Conservation (phyloP, 1,284 basidiomycete genomes). For the Violaceomyces palustris region DNA sequence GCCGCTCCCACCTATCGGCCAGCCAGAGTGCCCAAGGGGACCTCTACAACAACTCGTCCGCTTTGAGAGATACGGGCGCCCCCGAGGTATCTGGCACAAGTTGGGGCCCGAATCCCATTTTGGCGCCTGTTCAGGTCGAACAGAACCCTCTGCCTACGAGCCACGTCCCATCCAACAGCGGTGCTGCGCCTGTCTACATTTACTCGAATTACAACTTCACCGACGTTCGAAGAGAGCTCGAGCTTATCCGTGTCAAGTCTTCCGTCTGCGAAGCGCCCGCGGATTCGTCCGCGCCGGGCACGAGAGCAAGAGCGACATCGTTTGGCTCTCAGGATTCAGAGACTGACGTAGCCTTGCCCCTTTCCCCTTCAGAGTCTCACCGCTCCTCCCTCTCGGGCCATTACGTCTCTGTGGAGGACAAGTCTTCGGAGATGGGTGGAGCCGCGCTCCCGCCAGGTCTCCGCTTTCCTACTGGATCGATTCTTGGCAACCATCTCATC, state of each 20-base stretch:
- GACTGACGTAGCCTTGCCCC: constrained; percentile 14
- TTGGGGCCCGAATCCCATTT: no score
- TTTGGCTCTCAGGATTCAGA: constrained; percentile 23
- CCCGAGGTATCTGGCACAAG: no score
- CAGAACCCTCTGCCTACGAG: constrained; percentile 31
- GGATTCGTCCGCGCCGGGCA: no score
- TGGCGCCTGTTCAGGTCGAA: constrained; percentile 12
- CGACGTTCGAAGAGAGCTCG: constrained; percentile 46
- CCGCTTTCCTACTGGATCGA: constrained; percentile 42
- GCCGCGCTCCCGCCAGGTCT: constrained; percentile 44
- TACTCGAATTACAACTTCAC: constrained; percentile 50
- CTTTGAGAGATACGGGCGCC: no score
- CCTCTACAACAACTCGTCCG: no score
- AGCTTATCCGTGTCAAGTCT: constrained; percentile 21
- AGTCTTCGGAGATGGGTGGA: constrained; percentile 34
- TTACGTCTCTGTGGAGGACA: constrained; percentile 25
- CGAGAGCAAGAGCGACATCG: no score
- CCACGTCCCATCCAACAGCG: constrained; percentile 2
- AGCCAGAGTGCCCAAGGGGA: no score
- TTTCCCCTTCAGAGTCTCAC: constrained; percentile 10
- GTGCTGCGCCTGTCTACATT: constrained; percentile 31
- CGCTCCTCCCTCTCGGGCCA: constrained; percentile 4
- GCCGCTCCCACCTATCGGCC: no score
- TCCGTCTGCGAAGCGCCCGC: background rate
- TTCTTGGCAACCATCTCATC: constrained; percentile 38